Evolutionary conservation across 768 basidiomycete species (phyloP).

Genomic region (Kwoniella pini): DNA sequence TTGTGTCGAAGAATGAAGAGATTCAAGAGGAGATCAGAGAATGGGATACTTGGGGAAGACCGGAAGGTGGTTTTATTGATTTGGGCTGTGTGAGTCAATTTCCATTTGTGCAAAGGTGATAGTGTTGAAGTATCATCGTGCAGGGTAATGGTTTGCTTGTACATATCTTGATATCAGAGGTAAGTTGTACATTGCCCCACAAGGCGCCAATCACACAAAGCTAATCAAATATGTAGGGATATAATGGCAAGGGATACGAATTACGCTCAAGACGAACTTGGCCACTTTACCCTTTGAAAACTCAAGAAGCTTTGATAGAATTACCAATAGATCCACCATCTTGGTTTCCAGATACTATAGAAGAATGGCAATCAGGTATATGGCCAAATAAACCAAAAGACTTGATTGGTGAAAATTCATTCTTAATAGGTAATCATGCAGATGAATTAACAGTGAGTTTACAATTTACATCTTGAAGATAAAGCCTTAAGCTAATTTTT

Average conservation of each 20-base stretch:
- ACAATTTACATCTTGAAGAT: neutral
- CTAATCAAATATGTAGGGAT: constrained; percentile 60
- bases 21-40: constrained; percentile 54
- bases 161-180: constrained; percentile 76
- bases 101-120: too few species aligned
- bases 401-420: constrained; percentile 60
- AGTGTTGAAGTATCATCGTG: neutral
- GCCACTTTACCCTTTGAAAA: constrained; percentile 69
- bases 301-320: constrained; percentile 66
- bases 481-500: neutral
- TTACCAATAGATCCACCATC: constrained; percentile 68
- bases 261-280: constrained; percentile 82
- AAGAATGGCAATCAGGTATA: constrained; percentile 39
- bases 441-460: constrained; percentile 74
- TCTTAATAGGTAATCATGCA: constrained; percentile 92
- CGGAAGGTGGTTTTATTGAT: constrained; percentile 83
- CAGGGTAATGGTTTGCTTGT: constrained; percentile 92
- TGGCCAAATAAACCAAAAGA: constrained; percentile 41
- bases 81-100: constrained; percentile 64
- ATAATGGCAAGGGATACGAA: constrained; percentile 79
- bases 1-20: neutral
- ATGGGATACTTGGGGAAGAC: constrained; percentile 75
- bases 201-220: too few species aligned
- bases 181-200: constrained; percentile 22
- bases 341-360: constrained; percentile 50